Percentiles rank a stretch among this genome's conserved stretches.
phyloP scores from a whole-genome alignment of 2,329 filamentous ascomycete genomes.

The Aureobasidium lini region DNA sequence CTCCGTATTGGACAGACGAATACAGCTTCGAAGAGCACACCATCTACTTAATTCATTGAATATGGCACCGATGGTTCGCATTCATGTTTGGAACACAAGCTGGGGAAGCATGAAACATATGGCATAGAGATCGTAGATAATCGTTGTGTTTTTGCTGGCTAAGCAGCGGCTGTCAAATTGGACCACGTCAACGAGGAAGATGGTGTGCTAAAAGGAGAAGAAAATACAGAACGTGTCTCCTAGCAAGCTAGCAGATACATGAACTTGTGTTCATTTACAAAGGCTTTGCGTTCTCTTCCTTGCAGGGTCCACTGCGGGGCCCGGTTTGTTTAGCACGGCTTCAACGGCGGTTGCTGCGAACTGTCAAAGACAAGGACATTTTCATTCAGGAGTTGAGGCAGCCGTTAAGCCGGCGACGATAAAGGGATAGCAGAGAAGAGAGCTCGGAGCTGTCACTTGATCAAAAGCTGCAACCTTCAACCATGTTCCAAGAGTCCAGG shows the following conservation, averaged over 20 bases:
- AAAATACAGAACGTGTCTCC: neutral
- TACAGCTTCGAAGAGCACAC: too few relatives aligned
- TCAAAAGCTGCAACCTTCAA: neutral
- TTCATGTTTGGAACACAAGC: too few relatives aligned
- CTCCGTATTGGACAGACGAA: too few relatives aligned
- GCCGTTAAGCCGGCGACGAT: neutral
- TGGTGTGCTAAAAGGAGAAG: neutral
- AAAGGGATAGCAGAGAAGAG: neutral
- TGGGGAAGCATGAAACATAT: neutral
- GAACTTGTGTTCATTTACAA: neutral
- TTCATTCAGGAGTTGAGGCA: slow-evolving; percentile 6
- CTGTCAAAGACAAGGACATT: neutral
- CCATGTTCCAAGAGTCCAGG: neutral
- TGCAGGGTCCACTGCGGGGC: slow-evolving; percentile 8
- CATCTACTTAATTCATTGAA: too few relatives aligned
- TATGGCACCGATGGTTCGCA: too few relatives aligned
- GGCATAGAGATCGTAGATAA: neutral
- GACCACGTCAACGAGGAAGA: neutral
- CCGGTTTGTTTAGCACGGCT: slow-evolving; percentile 4
- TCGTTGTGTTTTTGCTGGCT: neutral
- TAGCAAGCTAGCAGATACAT: neutral
- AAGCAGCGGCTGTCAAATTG: neutral
- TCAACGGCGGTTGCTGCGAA: slow-evolving; percentile 10
- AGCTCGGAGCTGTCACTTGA: slow-evolving; percentile 2
- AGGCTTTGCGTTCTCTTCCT: neutral